Evolutionary conservation across 2,329 filamentous ascomycete genomes (phyloP), one percentile per base, ranked within the genome.

Genomic region (Neonectria sp.): DNA sequence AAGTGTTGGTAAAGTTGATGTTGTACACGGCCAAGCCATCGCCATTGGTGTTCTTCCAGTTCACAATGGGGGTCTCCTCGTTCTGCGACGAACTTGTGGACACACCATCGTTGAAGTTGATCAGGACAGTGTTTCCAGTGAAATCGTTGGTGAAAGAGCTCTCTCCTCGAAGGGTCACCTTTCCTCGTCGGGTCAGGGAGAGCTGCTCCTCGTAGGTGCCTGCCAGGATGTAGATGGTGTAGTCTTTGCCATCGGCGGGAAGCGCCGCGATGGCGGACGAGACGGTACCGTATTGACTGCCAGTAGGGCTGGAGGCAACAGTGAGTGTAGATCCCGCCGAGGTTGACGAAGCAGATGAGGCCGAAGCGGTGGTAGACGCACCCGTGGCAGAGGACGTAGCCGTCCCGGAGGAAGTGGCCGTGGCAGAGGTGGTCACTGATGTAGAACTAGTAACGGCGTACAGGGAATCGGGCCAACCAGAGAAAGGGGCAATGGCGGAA

Each of bases 1-100:
- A 84, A 0, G 79, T 80, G 71, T 86, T 86, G n/a, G 80, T 79
- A 7, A 86, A 79, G 68, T 86, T 89, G 73, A 91, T 80, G 69
- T 91, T 91, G 80, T 91, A 92, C 29, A 91, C 78, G 66, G 86
- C 86, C 63, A 91, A 79, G 63, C 86, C 84, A 8, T 78, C 75
- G 1, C 82, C 81, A 65, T 75, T 63, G 0, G 76, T 81, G 60
- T 83, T 85, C 76, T 85, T 85, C 57, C 79, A 78, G 68, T 83
- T 80, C 49, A 86, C 78, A 11, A 85, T 78, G 0, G 83, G 83
- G 0, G 84, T 86, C 49, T 77, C 70, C 63, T 86, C 84, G 55
- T 85, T 76, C 31, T 81, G 73, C 8, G 78, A 77, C 2, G 77
- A 77, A 43, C 79, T 82, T 2, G 84, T 85, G 0, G 65, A 63